Base-by-base conservation (phyloP, 768 basidiomycete species). In the Suillus luteus region DNA sequence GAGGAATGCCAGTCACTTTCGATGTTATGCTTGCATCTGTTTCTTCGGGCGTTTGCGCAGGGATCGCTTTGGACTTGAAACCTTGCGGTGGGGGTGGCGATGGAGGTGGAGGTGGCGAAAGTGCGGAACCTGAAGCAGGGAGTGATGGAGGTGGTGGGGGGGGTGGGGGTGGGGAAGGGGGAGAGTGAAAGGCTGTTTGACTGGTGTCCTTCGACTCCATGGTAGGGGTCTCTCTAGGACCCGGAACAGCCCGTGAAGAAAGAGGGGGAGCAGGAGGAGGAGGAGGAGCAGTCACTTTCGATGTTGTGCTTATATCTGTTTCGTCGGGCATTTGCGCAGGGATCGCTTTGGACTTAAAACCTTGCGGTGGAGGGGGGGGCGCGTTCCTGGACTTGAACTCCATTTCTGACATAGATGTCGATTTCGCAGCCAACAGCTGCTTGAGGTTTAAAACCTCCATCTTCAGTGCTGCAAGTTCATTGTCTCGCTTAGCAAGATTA, bases 321-420 rank as follows among this genome's bases (percentile, higher is more conserved):
- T 31, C 64, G 11, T 40, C 41, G n/a, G 15, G 27, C 40, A n/a
- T 63, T 60, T 19, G 43, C 15, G 24, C 3, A 35, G 41, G 54
- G 27, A 35, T 64, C 67, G 2, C 35, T 10, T 44, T 54, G 9
- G 52, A n/a, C 54, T 51, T 68, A 27, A 46, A 57, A 5, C 60
- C 67, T 48, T 63, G 68, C 9, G 82, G 78, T 17, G 88, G 86
- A 0, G 86, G 85, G 0, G 87, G 88, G 9, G 90, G 89, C 0
- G 87, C 76, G 40, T 86, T 85, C 58, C 83, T 83, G 2, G 80
- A 79, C 71, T 93, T 92, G 76, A 88, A 92, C 67, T 88, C 87
- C 69, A 86, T 85, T 74, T 92, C 91, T 2, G 83, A 85, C 69
- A 80, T 81, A 64, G 71, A 76, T 63, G 76, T 76, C 5, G 85